Conservation (phyloP, 83 land plant species). For the Larix sibirica region DNA sequence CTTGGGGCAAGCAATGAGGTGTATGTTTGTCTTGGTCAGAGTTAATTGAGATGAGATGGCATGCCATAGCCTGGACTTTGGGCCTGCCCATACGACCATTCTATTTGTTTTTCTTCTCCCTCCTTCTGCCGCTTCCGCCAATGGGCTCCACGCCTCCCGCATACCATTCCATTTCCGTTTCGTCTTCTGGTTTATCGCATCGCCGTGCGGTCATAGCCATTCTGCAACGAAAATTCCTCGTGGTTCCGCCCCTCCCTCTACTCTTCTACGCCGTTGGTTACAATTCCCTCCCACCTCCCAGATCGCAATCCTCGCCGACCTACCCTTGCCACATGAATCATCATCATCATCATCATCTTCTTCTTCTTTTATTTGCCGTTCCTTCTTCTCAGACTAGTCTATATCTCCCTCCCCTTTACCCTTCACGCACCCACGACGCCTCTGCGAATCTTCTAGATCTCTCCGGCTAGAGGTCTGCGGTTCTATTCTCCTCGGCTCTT, state of each 20-base stretch:
- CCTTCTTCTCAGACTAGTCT: not conserved
- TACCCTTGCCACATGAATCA: not conserved
- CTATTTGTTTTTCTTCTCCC: no score
- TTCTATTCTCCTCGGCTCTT: not conserved
- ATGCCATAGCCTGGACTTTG: not conserved
- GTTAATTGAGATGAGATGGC: not conserved
- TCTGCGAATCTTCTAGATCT: not conserved
- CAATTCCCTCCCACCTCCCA: not conserved
- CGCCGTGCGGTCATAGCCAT: slow-evolving; percentile 16
- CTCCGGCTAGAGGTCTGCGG: not conserved
- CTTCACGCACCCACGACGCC: not conserved
- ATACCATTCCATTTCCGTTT: not conserved
- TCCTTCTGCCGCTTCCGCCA: not conserved
- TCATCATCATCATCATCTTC: not conserved
- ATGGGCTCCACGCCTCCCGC: slow-evolving; percentile 20
- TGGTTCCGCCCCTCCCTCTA: not conserved
- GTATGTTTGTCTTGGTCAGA: slow-evolving; percentile 18
- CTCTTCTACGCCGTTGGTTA: not conserved
- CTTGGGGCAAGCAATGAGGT: not conserved
- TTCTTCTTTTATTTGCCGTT: not conserved
- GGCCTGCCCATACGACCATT: slow-evolving; percentile 1
- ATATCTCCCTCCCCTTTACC: not conserved
- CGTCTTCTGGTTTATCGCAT: slow-evolving; percentile 10
- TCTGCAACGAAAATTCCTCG: slow-evolving; percentile 14
- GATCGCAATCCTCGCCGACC: slow-evolving; percentile 10